Conservation (phyloP, 176 grass and related monocot genomes). For the Cenchrus americanus region DNA sequence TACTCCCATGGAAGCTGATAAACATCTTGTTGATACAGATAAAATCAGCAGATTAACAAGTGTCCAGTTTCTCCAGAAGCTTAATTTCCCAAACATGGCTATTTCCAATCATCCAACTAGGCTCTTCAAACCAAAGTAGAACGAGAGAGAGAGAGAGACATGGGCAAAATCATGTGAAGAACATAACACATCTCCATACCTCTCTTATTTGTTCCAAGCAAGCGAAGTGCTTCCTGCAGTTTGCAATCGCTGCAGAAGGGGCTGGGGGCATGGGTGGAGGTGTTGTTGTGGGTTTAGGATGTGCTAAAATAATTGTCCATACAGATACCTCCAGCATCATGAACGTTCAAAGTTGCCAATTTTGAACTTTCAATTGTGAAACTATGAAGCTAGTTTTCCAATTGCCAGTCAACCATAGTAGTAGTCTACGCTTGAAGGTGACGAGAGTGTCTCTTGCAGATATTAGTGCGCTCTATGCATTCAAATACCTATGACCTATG, state of each 20-base stretch:
- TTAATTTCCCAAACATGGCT: slow-evolving; percentile 25
- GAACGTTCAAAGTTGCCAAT: neutral
- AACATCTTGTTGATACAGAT: slow-evolving; percentile 34
- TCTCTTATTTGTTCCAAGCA: slow-evolving; percentile 4
- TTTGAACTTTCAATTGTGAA: slow-evolving; percentile 24
- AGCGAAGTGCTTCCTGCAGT: neutral
- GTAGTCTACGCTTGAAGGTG: slow-evolving; percentile 17
- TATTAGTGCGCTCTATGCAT: too few relatives aligned
- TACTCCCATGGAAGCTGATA: slow-evolving; percentile 6
- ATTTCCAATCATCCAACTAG: slow-evolving; percentile 17
- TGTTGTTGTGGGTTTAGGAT: too few relatives aligned
- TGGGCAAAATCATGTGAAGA: too few relatives aligned
- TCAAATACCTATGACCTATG: too few relatives aligned
- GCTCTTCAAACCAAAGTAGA: neutral
- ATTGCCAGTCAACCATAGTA: neutral
- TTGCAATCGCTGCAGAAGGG: too few relatives aligned
- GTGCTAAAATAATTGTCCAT: too few relatives aligned
- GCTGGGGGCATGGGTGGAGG: neutral
- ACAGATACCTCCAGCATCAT: slow-evolving; percentile 21
- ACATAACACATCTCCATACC: slow-evolving; percentile 30
- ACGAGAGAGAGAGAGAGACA: neutral
- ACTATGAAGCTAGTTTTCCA: too few relatives aligned
- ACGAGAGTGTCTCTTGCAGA: neutral
- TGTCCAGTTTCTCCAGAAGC: neutral
- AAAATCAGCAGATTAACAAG: slow-evolving; percentile 33